Evolutionary conservation across 176 grass and related monocot species (phyloP).

Genomic region (Eragrostis nindensis): DNA sequence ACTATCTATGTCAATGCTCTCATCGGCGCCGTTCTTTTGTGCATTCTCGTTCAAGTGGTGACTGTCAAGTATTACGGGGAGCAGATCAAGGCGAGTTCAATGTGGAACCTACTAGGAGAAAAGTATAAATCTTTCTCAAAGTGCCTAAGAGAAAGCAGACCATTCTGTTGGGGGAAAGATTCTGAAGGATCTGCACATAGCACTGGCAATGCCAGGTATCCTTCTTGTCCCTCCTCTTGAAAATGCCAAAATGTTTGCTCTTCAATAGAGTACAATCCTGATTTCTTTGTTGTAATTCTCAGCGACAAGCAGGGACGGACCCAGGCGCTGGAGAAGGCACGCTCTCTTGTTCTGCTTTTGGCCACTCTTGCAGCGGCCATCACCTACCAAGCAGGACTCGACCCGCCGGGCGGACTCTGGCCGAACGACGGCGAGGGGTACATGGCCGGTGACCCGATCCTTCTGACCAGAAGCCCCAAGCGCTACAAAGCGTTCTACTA

Average conservation of each 20-base stretch:
- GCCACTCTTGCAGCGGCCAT: constrained; percentile 38
- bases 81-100: no score
- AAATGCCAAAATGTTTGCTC: no score
- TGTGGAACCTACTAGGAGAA: not conserved
- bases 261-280: not conserved
- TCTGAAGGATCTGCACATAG: no score
- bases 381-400: constrained; percentile 43
- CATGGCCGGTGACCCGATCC: constrained; percentile 5
- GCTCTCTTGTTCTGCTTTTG: constrained; percentile 19
- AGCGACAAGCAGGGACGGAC: not conserved
- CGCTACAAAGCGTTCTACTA: constrained; percentile 43
- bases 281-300: no score
- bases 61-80: no score
- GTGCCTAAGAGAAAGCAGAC: no score
- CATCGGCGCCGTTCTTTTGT: not conserved
- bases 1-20: not conserved
- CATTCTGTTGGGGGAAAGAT: no score
- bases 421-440: constrained; percentile 11
- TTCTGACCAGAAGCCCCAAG: not conserved
- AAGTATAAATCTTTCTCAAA: no score
- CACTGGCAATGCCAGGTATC: no score
- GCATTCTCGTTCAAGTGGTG: not conserved
- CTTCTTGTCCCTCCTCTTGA: no score
- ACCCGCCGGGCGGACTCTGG: constrained; percentile 45
- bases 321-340: not conserved